These are phyloP conservation scores for Tagetes patula DNA, from an alignment of 129 eudicot genomes.

Conservation along the genomic window DNA sequence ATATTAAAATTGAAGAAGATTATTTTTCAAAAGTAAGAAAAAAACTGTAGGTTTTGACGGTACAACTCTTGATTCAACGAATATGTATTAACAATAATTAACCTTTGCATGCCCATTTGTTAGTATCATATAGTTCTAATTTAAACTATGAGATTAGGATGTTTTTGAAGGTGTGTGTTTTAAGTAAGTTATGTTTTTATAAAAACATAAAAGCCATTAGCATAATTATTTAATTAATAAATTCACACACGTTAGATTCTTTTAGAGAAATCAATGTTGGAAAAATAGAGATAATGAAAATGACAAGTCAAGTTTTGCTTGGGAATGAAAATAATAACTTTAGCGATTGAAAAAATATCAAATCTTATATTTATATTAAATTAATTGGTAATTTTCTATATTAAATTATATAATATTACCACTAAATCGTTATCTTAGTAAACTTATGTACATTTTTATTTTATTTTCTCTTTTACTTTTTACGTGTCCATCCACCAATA, in stretches of 20 bases:
- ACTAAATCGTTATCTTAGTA: no score
- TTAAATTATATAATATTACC: no score
- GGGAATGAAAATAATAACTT: slow-evolving; percentile 4
- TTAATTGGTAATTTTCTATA: no score
- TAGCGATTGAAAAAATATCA: not conserved
- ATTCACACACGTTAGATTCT: no score
- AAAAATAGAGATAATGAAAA: slow-evolving; percentile 24
- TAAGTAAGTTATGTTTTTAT: not conserved
- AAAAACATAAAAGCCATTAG: not conserved
- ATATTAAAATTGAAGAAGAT: no score
- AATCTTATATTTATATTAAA: not conserved
- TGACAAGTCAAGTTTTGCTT: slow-evolving; percentile 30
- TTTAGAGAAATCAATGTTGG: not conserved
- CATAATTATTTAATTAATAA: not conserved
- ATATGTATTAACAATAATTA: no score
- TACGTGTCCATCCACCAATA: not conserved
- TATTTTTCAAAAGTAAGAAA: no score
- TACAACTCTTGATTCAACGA: no score
- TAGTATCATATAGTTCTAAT: no score
- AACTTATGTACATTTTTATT: not conserved
- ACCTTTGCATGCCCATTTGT: no score
- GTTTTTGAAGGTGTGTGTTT: not conserved
- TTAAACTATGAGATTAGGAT: not conserved
- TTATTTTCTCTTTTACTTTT: no score
- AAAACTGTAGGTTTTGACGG: no score